A percentile compares a stretch with the other conserved stretches of the same genome.
phyloP scores from a whole-genome alignment of 2,329 filamentous ascomycete genomes.

The Colletotrichum tropicale region DNA sequence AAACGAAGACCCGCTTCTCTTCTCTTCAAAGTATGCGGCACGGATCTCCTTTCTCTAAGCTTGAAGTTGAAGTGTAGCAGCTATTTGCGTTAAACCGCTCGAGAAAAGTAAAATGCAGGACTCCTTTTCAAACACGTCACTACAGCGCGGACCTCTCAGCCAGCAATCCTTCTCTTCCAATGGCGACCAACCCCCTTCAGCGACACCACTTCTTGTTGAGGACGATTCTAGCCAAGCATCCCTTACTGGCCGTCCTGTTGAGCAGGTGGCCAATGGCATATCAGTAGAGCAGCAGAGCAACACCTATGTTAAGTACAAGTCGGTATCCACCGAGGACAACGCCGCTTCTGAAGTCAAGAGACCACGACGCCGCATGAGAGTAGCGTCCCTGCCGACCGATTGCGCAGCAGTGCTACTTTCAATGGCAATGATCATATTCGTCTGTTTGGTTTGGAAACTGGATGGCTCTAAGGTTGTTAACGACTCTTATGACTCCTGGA shows the following conservation, averaged over 20 bases:
- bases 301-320: neutral
- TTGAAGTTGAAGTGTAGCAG: neutral
- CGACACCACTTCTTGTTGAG: neutral
- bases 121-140: neutral
- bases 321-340: fast-evolving
- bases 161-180: neutral
- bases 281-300: neutral
- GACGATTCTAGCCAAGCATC: neutral
- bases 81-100: fast-evolving
- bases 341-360: neutral
- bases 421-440: neutral
- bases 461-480: neutral
- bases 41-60: fast-evolving
- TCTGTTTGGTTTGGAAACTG: neutral
- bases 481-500: neutral
- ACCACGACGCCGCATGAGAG: neutral
- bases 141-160: neutral
- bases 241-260: neutral
- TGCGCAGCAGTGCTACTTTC: neutral
- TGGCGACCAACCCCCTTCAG: fast-evolving
- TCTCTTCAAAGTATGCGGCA: no score
- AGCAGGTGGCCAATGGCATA: neutral
- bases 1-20: no score
- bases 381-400: neutral
- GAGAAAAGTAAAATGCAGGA: neutral